Percentiles rank a stretch among this genome's conserved stretches.
Conservation (phyloP, 805 yeast species). For the Barnettozyma californica region DNA sequence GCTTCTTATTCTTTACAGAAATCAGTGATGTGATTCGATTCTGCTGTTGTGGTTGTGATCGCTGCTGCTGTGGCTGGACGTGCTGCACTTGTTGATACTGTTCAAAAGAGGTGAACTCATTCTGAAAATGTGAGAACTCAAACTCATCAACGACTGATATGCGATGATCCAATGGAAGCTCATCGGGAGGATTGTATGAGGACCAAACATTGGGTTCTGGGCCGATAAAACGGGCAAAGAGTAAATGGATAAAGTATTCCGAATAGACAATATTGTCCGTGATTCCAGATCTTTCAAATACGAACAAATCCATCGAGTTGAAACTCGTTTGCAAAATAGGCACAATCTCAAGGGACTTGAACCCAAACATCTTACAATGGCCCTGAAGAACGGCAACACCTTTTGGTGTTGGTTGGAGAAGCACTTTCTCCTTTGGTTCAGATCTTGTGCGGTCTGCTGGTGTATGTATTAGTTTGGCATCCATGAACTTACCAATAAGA, state of each 20-base stretch:
- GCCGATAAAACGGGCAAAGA: slow-evolving; percentile 64
- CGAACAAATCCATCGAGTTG: slow-evolving; percentile 68
- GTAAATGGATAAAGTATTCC: slow-evolving; percentile 55
- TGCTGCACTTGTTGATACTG: slow-evolving; percentile 2
- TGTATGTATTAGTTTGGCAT: slow-evolving; percentile 61
- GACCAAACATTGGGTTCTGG: slow-evolving; percentile 65
- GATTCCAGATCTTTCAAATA: slow-evolving; percentile 56
- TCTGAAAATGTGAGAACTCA: slow-evolving; percentile 28
- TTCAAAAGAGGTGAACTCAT: slow-evolving; percentile 8
- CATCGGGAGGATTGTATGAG: slow-evolving; percentile 47
- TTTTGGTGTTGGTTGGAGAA: slow-evolving; percentile 85
- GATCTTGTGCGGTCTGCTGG: slow-evolving; percentile 69
- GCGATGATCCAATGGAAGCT: slow-evolving; percentile 33
- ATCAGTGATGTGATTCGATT: neutral
- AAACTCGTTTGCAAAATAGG: slow-evolving; percentile 47
- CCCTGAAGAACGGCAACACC: slow-evolving; percentile 68
- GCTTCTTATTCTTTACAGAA: slow-evolving; percentile 8
- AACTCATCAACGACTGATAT: slow-evolving; percentile 30
- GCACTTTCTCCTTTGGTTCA: slow-evolving; percentile 35
- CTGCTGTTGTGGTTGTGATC: neutral
- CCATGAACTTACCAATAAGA: slow-evolving; percentile 47
- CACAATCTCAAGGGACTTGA: slow-evolving; percentile 36
- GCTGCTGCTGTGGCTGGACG: neutral
- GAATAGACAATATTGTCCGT: slow-evolving; percentile 59
- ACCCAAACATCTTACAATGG: slow-evolving; percentile 54